These are phyloP conservation scores for Debaryomyces subglobosus DNA, from an alignment of 1,139 yeast species.

Conservation along the genomic window DNA sequence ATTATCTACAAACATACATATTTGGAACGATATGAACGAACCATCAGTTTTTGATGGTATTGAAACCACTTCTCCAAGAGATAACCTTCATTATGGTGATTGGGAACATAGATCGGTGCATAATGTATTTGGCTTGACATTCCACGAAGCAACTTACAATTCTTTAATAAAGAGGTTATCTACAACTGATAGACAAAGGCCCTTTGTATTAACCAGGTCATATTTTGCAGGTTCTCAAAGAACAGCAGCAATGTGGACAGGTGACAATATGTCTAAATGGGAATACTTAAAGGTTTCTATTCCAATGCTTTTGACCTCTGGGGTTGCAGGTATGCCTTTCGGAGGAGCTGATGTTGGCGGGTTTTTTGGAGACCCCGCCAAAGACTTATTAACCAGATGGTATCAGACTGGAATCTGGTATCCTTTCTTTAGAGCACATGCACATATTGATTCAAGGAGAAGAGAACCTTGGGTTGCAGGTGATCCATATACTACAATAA, in stretches of 20 bases:
- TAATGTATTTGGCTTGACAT: constrained; percentile 78
- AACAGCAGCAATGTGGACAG: constrained; percentile 96
- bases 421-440: constrained; percentile 96
- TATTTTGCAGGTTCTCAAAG: constrained; percentile 91
- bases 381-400: constrained; percentile 87
- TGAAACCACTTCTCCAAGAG: constrained; percentile 87
- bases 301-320: constrained; percentile 85
- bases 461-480: constrained; percentile 91
- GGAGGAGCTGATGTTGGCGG: constrained; percentile 98
- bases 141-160: constrained; percentile 77
- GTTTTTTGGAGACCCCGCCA: constrained; percentile 85
- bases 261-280: constrained; percentile 95
- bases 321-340: constrained; percentile 87
- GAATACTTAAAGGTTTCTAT: constrained; percentile 76
- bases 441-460: constrained; percentile 89
- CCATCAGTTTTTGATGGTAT: constrained; percentile 96
- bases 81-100: constrained; percentile 72
- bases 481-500: constrained; percentile 68
- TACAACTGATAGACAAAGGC: constrained; percentile 57
- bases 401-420: constrained; percentile 95
- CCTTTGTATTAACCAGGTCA: constrained; percentile 87
- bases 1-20: constrained; percentile 60
- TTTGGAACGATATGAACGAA: constrained; percentile 99
- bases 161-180: constrained; percentile 58
- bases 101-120: constrained; percentile 94